Evolutionary conservation across 345 rosid genomes (phyloP).

Genomic region (Melaleuca alternifolia): DNA sequence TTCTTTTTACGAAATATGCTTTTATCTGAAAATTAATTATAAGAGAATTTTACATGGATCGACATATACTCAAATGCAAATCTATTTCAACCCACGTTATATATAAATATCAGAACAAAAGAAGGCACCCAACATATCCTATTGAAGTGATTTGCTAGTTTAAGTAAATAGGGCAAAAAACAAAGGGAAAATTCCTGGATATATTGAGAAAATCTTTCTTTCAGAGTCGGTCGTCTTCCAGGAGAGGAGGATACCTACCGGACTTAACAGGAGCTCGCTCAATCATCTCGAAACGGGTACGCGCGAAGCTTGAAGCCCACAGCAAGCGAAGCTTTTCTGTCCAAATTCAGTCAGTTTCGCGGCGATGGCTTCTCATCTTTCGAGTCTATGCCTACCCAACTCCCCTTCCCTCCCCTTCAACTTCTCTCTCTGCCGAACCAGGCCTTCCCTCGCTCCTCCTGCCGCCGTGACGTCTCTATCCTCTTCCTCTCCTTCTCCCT

Average conservation of each 20-base stretch:
- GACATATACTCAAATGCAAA: neutral
- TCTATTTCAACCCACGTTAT: neutral
- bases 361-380: conserved; percentile 16
- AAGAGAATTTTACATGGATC: neutral
- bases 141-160: neutral
- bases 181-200: neutral
- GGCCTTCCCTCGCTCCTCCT: conserved; percentile 17
- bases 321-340: neutral
- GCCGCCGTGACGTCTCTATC: conserved; percentile 33
- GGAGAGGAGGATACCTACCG: too few relatives aligned
- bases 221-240: neutral
- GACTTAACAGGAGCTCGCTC: neutral
- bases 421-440: conserved; percentile 9
- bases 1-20: too few relatives aligned
- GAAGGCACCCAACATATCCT: neutral
- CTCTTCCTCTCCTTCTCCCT: conserved; percentile 28
- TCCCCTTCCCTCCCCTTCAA: conserved; percentile 6
- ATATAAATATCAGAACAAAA: neutral
- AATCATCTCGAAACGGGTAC: neutral
- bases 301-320: neutral
- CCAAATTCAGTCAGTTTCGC: neutral
- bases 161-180: neutral
- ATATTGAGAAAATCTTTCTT: neutral
- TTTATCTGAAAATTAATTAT: neutral
- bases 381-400: conserved; percentile 10